phyloP scores from a whole-genome alignment of 257 asterid species.

The Cordia subcordata region DNA sequence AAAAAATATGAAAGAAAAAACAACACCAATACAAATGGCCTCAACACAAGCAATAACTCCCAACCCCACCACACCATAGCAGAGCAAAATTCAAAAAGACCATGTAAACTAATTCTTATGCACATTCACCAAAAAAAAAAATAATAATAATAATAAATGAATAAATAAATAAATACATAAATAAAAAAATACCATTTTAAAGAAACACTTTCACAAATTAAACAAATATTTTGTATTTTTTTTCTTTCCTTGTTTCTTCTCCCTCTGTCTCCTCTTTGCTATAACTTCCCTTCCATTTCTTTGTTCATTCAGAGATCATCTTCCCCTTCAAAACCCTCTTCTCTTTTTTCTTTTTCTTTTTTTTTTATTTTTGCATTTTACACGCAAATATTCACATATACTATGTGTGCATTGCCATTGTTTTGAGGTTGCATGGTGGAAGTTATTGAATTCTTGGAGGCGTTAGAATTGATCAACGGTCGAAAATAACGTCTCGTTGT shows the following conservation, averaged over 20 bases:
- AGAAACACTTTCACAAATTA: constrained; percentile 1
- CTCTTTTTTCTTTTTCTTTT: too few relatives aligned
- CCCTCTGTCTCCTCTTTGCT: constrained; percentile 21
- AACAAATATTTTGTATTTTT: constrained; percentile 9
- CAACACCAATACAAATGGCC: background rate
- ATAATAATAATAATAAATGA: too few relatives aligned
- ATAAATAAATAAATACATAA: background rate
- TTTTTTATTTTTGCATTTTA: background rate
- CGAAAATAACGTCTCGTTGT: too few relatives aligned
- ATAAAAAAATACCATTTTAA: constrained; percentile 6
- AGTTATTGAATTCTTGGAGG: constrained; percentile 19
- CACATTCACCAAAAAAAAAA: too few relatives aligned
- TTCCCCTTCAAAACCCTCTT: constrained; percentile 12
- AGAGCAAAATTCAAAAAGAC: too few relatives aligned
- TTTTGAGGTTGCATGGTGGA: constrained; percentile 11
- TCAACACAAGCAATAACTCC: too few relatives aligned
- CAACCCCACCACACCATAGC: too few relatives aligned
- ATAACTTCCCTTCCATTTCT: constrained; percentile 33
- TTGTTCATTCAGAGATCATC: constrained; percentile 17
- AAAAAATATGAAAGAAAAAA: background rate
- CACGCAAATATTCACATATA: background rate
- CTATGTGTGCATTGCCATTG: background rate
- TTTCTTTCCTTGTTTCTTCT: constrained; percentile 12
- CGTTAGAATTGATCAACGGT: constrained; percentile 19
- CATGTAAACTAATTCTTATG: background rate